phyloP scores from a whole-genome alignment of 805 yeast species.

The Candida insectorum region DNA sequence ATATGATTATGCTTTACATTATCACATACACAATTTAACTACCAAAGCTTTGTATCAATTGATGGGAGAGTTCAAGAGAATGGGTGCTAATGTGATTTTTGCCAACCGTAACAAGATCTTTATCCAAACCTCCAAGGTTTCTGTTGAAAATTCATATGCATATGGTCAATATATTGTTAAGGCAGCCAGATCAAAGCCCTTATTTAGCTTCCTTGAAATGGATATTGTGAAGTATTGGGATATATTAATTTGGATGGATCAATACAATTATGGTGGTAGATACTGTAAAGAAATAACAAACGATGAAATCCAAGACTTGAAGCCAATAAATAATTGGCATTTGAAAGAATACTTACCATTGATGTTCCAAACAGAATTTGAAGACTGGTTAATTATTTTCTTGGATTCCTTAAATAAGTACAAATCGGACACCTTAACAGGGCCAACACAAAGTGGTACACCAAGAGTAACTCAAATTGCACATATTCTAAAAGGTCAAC shows the following conservation, averaged over 20 bases:
- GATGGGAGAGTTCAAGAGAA: conserved; percentile 68
- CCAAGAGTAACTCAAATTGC: conserved; percentile 71
- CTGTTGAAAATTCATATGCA: conserved; percentile 86
- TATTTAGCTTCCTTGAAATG: conserved; percentile 80
- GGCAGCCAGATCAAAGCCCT: conserved; percentile 73
- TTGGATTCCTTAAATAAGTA: conserved; percentile 63
- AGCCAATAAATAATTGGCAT: conserved; percentile 72
- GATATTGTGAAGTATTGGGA: conserved; percentile 84
- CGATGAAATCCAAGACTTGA: conserved; percentile 41
- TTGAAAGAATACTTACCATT: conserved; percentile 69
- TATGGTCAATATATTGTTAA: conserved; percentile 81
- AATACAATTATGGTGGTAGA: conserved; percentile 79
- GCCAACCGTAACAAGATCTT: conserved; percentile 77
- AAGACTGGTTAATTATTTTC: conserved; percentile 79
- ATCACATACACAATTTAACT: conserved; percentile 84
- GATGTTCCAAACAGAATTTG: conserved; percentile 76
- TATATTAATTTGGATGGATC: conserved; percentile 91
- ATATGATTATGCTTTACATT: conserved; percentile 75
- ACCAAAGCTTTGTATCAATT: conserved; percentile 79
- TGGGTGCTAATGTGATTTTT: conserved; percentile 77
- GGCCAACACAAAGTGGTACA: conserved; percentile 38
- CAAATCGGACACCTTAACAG: conserved; percentile 42
- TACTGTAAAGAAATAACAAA: conserved; percentile 45
- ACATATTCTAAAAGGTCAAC: conserved; percentile 46
- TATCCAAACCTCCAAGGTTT: conserved; percentile 67